Evolutionary conservation across 768 basidiomycete genomes (phyloP).

Genomic region (Cystofilobasidium capitatum): DNA sequence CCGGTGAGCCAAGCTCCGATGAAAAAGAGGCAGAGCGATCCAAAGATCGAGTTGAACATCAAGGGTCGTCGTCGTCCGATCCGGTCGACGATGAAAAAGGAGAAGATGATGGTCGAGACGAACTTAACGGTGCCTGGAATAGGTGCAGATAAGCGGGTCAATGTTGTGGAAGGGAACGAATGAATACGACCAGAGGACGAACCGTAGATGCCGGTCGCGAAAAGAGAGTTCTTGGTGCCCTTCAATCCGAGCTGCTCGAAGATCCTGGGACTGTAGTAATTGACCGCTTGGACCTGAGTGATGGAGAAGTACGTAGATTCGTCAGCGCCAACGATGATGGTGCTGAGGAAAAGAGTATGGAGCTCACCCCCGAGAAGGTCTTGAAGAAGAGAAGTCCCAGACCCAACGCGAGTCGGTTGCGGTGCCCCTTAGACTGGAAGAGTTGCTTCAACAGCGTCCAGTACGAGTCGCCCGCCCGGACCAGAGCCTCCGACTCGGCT

Average conservation of each 20-base stretch:
- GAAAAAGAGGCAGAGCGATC: conserved; percentile 44
- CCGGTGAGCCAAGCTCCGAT: conserved; percentile 38
- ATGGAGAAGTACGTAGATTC: too few species aligned
- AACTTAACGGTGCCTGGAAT: conserved; percentile 42
- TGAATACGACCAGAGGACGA: too few species aligned
- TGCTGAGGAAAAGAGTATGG: too few species aligned
- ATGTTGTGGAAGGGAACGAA: not conserved
- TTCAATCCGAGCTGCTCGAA: conserved; percentile 46
- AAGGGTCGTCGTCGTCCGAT: conserved; percentile 44
- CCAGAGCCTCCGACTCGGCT: conserved; percentile 29
- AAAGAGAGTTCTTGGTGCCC: conserved; percentile 39
- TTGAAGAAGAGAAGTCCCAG: too few species aligned
- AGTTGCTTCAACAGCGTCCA: conserved; percentile 20
- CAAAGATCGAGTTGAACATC: conserved; percentile 43
- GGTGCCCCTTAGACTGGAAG: conserved; percentile 13
- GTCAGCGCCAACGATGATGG: too few species aligned
- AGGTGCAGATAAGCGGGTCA: not conserved
- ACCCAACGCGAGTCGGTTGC: conserved; percentile 19
- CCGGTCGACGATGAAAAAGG: conserved; percentile 43
- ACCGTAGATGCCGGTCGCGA: conserved; percentile 48
- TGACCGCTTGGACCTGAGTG: conserved; percentile 43
- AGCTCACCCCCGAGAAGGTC: conserved; percentile 15
- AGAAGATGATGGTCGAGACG: conserved; percentile 40
- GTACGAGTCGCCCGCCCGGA: conserved; percentile 4
- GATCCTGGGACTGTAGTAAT: conserved; percentile 47